Base-by-base conservation (phyloP, 139 green algal genomes). In the Asterochloris sp. region DNA sequence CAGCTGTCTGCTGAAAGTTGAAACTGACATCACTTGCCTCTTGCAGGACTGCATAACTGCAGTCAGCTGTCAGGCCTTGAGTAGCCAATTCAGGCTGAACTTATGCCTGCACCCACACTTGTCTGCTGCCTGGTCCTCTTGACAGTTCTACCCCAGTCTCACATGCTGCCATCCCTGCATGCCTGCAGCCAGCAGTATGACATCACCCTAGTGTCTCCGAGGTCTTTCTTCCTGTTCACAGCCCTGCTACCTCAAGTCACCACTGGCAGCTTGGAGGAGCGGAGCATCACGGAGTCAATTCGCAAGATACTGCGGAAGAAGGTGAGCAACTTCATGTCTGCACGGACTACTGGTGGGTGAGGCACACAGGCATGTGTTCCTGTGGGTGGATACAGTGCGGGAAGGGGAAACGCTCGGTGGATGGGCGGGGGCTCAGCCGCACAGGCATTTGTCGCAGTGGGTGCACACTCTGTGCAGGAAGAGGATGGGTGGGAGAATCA, bases 211-310 rank as follows among this genome's bases (percentile, higher is more conserved):
- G 88, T 98, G 19, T 95, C 90, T 26, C 95, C 95, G 0, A 85
- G 95, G 15, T 98, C 97, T 87, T 98, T 98, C 91, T 98, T 99
- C 83, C 89, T 99, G 29, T 86, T 98, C 90, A 99, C 96, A 19
- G 95, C 96, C 16, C 91, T 99, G 71, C 89, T 99, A 79, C 96
- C 96, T 11, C 92, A 93, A 19, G 93, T 96, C 38, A 92, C 93
- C 16, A 93, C 92, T 10, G 96, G 96, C 11, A 97, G 94, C 4
- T 91, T 97, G 77, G 96, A 98, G 88, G 92, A 97, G 88, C 88
- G 95, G 12, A 96, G 92, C 69, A 97, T 99, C 26, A 94, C 97
- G 29, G 96, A 99, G 89, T 90, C 94, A 0, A 91, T 98, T 27
- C 87, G 94, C 13, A 73, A 71, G 15, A 84, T 90, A 19, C 47